Conservation (phyloP, 1,284 basidiomycete species). For the Cryptococcus sp. region DNA sequence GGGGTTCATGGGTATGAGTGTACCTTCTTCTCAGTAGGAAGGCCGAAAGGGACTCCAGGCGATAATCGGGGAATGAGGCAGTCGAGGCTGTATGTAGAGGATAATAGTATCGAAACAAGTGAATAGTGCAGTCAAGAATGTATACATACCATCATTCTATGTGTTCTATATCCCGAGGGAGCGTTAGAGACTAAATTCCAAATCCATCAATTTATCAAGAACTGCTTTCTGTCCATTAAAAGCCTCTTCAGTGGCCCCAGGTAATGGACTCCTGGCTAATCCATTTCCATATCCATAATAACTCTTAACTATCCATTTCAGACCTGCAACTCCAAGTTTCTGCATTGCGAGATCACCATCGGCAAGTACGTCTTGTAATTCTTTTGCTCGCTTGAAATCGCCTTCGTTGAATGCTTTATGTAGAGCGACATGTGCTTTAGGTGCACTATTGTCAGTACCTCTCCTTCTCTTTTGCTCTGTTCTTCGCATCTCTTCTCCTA, state of each 20-base stretch:
- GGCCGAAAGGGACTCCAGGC: too few species aligned
- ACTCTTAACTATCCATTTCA: conserved; percentile 12
- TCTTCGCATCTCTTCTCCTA: too few species aligned
- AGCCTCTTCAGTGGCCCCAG: conserved; percentile 2
- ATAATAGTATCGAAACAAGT: too few species aligned
- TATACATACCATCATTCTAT: too few species aligned
- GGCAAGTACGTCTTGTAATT: conserved; percentile 21
- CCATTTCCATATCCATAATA: conserved; percentile 17
- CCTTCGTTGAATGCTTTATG: conserved; percentile 21
- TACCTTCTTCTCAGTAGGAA: conserved; percentile 1
- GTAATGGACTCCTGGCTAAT: conserved; percentile 13
- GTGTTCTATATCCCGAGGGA: not conserved
- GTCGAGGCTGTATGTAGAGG: too few species aligned
- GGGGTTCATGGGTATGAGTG: conserved; percentile 29
- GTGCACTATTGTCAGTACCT: conserved; percentile 1
- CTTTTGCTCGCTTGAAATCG: conserved; percentile 14
- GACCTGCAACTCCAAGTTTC: conserved; percentile 16
- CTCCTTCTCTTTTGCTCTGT: too few species aligned
- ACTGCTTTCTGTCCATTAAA: conserved; percentile 5
- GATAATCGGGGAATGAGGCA: too few species aligned
- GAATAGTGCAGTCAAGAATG: too few species aligned
- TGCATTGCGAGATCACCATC: conserved; percentile 19
- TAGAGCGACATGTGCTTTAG: conserved; percentile 20
- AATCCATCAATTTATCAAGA: conserved; percentile 4
- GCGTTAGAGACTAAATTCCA: conserved; percentile 9